Evolutionary conservation across 2,329 filamentous ascomycete genomes (phyloP), one percentile per base, ranked within the genome.

Genomic region (Dothideomycetes sp.): DNA sequence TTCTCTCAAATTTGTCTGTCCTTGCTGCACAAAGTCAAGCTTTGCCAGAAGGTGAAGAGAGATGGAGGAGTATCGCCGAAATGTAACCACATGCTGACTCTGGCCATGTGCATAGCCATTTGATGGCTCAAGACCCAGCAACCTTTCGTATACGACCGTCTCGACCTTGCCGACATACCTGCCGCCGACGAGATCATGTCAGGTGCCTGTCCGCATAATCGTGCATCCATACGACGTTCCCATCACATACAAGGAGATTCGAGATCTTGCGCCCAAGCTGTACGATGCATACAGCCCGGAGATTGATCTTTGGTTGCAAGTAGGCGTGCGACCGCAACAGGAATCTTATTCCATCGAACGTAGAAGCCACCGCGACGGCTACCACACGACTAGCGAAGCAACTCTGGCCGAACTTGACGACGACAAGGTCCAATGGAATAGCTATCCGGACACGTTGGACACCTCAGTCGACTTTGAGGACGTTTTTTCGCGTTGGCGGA

Each of bases 71-170:
- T 16, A 22, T 20, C 20, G 37, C 29, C 17, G 10, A 4, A 6
- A 13, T 12, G 5, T 5, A 32, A 12, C 16, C n/a, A 20, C 20
- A 32, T 13, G 22, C 37, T 40, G 37, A 40, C 12, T n/a, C 33
- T 53, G 33, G 22, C 30, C n/a, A 15, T 10, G 31, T 20, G 41
- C 18, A 27, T 48, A 89, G 84, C 81, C 86, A 1, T 94, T 93
- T 61, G 78, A 80, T 51, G 69, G 80, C 31, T 79, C 80, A 28
- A 59, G 56, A 54, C 75, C 78, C 19, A 65, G 80, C 45, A 94
- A 94, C 56, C 84, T 86, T 7, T 86, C 85, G 3, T 88, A 77
- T 72, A 74, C 88, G 55, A 88, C 94, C 55, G 78, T 82, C 34
- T 70, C 68, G 18, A 68, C 65, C 15, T 74, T 93, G n/a, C 80